phyloP scores from a whole-genome alignment of 257 asterid genomes.

The Mitragyna speciosa region DNA sequence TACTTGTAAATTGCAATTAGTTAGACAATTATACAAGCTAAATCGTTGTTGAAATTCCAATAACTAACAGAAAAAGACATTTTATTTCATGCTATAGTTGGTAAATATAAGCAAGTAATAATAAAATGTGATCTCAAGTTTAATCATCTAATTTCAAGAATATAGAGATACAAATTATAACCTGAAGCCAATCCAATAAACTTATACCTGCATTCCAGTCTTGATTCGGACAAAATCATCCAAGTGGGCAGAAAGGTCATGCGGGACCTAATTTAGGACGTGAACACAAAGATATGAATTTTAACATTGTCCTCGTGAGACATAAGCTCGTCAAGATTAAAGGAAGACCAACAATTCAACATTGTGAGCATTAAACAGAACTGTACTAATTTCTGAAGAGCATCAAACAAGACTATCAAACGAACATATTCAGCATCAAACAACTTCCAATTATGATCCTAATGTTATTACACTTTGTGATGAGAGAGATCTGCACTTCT shows the following conservation, averaged over 20 bases:
- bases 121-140: neutral
- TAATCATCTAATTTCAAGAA: neutral
- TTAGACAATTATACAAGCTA: neutral
- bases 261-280: constrained; percentile 60
- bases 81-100: neutral
- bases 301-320: neutral
- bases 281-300: neutral
- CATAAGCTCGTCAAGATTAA: neutral
- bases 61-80: neutral
- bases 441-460: neutral
- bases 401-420: neutral
- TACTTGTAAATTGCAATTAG: neutral
- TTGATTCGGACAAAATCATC: constrained; percentile 73
- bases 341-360: neutral
- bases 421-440: neutral
- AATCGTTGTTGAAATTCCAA: neutral
- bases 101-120: constrained; percentile 1
- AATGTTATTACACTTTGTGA: neutral
- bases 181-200: neutral
- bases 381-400: neutral
- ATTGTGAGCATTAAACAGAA: neutral
- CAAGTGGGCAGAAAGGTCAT: constrained; percentile 71
- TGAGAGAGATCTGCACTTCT: neutral
- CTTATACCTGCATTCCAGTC: constrained; percentile 85
- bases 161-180: neutral